These are phyloP conservation scores for Aspergillus pseudoglaucus DNA, from an alignment of 2,329 filamentous ascomycete species.

Conservation along the genomic window DNA sequence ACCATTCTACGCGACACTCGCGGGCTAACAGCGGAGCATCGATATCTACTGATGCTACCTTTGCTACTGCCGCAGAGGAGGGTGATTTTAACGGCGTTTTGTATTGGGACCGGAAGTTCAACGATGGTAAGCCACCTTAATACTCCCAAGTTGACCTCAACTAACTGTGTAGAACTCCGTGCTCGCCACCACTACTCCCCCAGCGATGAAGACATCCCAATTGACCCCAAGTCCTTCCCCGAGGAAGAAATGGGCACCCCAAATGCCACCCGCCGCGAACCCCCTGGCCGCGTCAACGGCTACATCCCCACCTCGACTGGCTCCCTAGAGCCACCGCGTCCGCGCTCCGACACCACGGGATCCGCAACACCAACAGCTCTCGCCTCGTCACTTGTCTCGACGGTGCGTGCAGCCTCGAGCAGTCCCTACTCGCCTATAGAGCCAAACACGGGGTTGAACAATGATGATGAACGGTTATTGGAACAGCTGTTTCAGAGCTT, in stretches of 20 bases:
- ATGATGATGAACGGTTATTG: constrained; percentile 52
- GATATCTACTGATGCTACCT: constrained; percentile 55
- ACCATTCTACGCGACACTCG: constrained; percentile 27
- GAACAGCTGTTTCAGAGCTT: constrained; percentile 49
- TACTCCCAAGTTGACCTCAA: neutral
- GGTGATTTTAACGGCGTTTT: constrained; percentile 36
- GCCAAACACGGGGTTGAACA: constrained; percentile 32
- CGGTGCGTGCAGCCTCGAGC: constrained; percentile 27
- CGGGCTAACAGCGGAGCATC: constrained; percentile 55
- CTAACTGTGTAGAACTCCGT: constrained; percentile 19
- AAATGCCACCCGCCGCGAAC: constrained; percentile 12
- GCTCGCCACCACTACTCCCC: neutral
- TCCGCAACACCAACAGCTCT: constrained; percentile 27
- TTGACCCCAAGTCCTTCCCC: constrained; percentile 6
- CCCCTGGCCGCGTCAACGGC: neutral
- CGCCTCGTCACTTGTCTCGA: constrained; percentile 33
- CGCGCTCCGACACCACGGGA: constrained; percentile 20
- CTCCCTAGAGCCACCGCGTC: constrained; percentile 21
- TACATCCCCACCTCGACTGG: neutral
- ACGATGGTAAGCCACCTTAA: constrained; percentile 20
- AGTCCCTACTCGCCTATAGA: constrained; percentile 14
- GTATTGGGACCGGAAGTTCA: constrained; percentile 33
- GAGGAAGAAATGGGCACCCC: constrained; percentile 17
- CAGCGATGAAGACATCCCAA: neutral
- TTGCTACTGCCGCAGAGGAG: constrained; percentile 57